phyloP scores from a whole-genome alignment of 225 moss, liverwort and hornwort genomes.

The Marchantia paleacea region DNA sequence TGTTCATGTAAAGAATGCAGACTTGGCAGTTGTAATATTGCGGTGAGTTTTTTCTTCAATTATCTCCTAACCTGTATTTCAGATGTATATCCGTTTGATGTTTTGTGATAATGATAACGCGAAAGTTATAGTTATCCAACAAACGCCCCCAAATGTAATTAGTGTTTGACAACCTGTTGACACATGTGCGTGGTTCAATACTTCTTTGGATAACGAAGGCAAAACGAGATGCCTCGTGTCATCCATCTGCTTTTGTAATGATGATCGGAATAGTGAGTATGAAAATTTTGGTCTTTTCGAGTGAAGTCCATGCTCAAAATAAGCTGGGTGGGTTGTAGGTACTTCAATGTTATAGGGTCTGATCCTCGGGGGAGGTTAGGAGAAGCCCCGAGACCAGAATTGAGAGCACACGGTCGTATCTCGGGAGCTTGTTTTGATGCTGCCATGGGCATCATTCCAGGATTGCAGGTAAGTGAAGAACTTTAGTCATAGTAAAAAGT shows the following conservation, averaged over 20 bases:
- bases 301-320: neutral
- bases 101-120: neutral
- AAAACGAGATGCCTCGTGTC: neutral
- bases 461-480: conserved; percentile 17
- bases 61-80: neutral
- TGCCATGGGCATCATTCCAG: conserved; percentile 44
- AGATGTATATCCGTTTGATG: neutral
- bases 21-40: conserved; percentile 57
- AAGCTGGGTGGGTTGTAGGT: conserved; percentile 36
- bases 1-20: conserved; percentile 40
- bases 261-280: neutral
- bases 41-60: conserved; percentile 35
- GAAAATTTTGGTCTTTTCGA: neutral
- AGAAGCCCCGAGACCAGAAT: conserved; percentile 68
- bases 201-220: neutral
- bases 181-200: neutral
- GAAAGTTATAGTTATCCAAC: neutral
- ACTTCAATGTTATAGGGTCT: conserved; percentile 79
- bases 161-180: too few species aligned
- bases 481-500: too few species aligned
- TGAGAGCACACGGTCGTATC: conserved; percentile 67
- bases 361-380: conserved; percentile 63
- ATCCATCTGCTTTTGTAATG: neutral
- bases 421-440: conserved; percentile 82
- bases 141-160: too few species aligned